Conservation (phyloP, 768 basidiomycete species). For the Neoboletus brunneissimus region DNA sequence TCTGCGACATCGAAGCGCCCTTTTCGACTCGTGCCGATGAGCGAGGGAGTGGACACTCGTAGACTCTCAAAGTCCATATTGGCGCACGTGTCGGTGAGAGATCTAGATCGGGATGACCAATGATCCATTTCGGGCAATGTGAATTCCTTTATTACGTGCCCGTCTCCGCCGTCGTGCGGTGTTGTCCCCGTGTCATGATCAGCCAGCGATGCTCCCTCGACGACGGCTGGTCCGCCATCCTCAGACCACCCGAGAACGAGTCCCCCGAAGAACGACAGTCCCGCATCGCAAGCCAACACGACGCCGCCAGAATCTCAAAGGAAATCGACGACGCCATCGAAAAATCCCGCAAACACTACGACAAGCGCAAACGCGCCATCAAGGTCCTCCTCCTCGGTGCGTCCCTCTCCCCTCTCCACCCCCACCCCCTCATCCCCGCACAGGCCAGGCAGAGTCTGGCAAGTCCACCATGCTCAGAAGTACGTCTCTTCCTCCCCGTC, state of each 20-base stretch:
- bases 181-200: slow-evolving; percentile 1
- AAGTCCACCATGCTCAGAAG: slow-evolving; percentile 34
- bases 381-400: slow-evolving; percentile 30
- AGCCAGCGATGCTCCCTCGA: no score
- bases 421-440: not conserved
- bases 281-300: slow-evolving; percentile 20
- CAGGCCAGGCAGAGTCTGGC: slow-evolving; percentile 32
- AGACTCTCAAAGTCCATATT: no score
- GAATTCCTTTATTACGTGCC: not conserved
- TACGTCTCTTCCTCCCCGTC: not conserved
- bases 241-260: slow-evolving; percentile 22
- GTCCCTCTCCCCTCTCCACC: rapidly evolving
- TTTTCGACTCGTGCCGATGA: no score
- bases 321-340: slow-evolving; percentile 33
- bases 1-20: not conserved
- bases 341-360: slow-evolving; percentile 17
- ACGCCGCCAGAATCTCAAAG: slow-evolving; percentile 19
- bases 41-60: no score
- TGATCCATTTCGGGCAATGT: not conserved
- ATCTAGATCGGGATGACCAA: not conserved
- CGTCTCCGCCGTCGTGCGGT: not conserved
- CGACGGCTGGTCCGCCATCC: slow-evolving; percentile 24
- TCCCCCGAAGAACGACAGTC: not conserved
- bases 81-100: no score
- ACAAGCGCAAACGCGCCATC: slow-evolving; percentile 29